A percentile compares a stretch with the other conserved stretches of the same genome.
Conservation (phyloP, 352 stramenopile genomes). For the Globisporangium alternatum region DNA sequence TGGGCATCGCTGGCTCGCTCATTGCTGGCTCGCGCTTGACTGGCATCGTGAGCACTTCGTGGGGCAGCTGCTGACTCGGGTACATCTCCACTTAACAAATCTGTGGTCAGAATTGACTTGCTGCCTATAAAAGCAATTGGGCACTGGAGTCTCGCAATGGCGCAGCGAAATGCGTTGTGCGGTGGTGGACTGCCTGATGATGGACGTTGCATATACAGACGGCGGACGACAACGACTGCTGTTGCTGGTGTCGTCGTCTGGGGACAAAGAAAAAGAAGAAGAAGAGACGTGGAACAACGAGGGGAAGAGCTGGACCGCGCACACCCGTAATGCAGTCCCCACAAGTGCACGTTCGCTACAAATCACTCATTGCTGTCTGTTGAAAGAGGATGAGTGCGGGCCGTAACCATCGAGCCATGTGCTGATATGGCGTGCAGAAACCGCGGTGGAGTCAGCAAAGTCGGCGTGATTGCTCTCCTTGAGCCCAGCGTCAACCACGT, state of each 20-base stretch:
- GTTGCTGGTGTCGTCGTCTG: neutral
- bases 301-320: slow-evolving; percentile 3
- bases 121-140: neutral
- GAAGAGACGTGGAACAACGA: neutral
- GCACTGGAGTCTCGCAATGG: neutral
- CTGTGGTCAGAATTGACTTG: neutral
- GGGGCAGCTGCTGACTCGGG: neutral
- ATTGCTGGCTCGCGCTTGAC: slow-evolving; percentile 19
- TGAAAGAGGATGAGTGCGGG: slow-evolving; percentile 2
- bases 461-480: neutral
- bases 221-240: neutral
- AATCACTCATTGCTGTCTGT: neutral
- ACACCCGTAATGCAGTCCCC: slow-evolving; percentile 3
- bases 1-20: slow-evolving; percentile 13
- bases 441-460: neutral
- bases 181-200: neutral
- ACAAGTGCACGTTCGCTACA: neutral
- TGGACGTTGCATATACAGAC: neutral
- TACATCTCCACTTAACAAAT: neutral
- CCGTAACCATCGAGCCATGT: too few relatives aligned
- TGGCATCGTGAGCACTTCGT: neutral
- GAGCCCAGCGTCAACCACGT: neutral
- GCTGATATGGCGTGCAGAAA: neutral
- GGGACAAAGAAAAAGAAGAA: neutral
- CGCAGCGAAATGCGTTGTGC: neutral